phyloP scores from a whole-genome alignment of 2,329 filamentous ascomycete species.

The Colletotrichum chlorophyti region DNA sequence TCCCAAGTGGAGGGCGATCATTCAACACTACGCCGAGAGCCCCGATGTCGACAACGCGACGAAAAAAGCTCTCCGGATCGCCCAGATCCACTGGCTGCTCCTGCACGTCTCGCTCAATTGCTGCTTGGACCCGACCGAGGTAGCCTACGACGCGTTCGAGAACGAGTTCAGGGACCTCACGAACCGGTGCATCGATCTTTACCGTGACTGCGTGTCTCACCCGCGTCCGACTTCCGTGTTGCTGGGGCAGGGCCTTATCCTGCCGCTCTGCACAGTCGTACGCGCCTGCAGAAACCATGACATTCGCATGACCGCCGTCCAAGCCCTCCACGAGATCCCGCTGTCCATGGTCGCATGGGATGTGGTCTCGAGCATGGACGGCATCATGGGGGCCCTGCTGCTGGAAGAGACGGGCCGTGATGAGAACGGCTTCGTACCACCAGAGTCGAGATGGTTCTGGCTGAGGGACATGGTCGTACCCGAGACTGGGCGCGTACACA shows the following conservation, averaged over 20 bases:
- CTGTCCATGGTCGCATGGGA: slow-evolving; percentile 26
- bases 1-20: slow-evolving; percentile 1
- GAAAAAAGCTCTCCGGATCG: slow-evolving; percentile 17
- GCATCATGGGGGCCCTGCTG: slow-evolving; percentile 21
- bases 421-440: slow-evolving; percentile 11
- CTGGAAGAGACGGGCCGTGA: slow-evolving; percentile 28
- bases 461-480: background rate
- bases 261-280: slow-evolving; percentile 21
- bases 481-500: background rate
- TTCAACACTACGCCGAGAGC: slow-evolving; percentile 2
- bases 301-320: slow-evolving; percentile 24
- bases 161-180: slow-evolving; percentile 22
- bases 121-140: slow-evolving; percentile 26
- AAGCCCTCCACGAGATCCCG: slow-evolving; percentile 19
- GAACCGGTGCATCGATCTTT: slow-evolving; percentile 13
- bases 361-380: slow-evolving; percentile 14
- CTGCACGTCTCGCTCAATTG: slow-evolving; percentile 10
- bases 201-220: background rate
- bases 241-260: slow-evolving; percentile 19
- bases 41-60: background rate
- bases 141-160: slow-evolving; percentile 25
- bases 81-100: slow-evolving; percentile 21
- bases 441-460: slow-evolving; percentile 26
- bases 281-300: slow-evolving; percentile 26
- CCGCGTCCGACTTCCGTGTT: background rate